Evolutionary conservation across 2,329 filamentous ascomycete genomes (phyloP), one percentile per base, ranked within the genome.

Genomic region (Trichophyton equinum): DNA sequence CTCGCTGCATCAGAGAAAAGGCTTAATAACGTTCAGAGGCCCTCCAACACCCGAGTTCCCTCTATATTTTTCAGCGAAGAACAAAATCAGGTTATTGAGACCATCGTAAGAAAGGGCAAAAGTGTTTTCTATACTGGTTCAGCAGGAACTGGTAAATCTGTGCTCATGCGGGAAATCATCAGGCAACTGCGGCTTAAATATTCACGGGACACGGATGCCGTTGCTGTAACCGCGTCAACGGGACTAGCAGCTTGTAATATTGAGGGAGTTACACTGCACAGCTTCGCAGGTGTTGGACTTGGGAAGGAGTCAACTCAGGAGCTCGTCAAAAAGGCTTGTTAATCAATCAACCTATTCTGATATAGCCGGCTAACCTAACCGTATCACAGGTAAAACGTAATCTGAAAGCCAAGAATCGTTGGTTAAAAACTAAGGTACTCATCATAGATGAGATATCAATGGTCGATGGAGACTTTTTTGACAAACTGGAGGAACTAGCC

Each of bases 51-150:
- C 65, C 77, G 68, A 63, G 72, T 82, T 61, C 75, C 82, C 27
- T 75, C 80, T 8, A 81, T 95, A 8, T 85, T 86, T 61, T 78
- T 99, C 40, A 96, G 89, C 70, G 82, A 87, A 11, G 94, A 99
- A 71, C 94, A 99, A 74, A 82, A 84, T 62, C 84, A 88, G 62
- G 90, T 99, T 9, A 78, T 95, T 61, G 85, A 90, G 53, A 78
- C 96, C 20, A 92, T 99, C 8, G 82, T 90, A 6, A 82, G 94
- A 22, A 78, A 88, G 64, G 82, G 82, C 62, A 87, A 91, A 72
- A 97, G 92, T 67, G 91, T 96, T 1, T 99, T 99, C 77, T 99
- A 99, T 73, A 99, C 94, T 0, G 94, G 94, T 67, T 95, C 94
- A 62, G 94, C 94, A 62, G 91, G 84, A 79, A 96, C 94, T 3